Evolutionary conservation across 768 basidiomycete species (phyloP).

Genomic region (Fibroporia radiculosa): DNA sequence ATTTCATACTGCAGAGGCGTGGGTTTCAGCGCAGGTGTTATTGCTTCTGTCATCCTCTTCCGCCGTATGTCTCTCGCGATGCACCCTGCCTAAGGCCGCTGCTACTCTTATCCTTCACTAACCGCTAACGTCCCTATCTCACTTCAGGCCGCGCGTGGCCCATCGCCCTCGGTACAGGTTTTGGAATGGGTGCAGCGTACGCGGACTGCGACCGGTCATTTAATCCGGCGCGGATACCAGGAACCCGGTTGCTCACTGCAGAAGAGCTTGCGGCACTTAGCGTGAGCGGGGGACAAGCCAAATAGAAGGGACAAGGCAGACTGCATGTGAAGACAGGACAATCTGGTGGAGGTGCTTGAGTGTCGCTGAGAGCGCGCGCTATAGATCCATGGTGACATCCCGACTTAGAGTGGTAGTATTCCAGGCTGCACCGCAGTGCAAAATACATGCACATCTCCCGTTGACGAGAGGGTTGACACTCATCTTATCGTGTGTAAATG

Average conservation of each 20-base stretch:
- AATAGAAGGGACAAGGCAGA: slow-evolving; percentile 1
- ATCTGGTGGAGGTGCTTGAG: no score
- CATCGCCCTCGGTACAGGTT: slow-evolving; percentile 77
- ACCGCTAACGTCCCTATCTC: background rate
- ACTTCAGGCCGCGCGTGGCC: slow-evolving; percentile 84
- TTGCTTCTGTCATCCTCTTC: slow-evolving; percentile 87
- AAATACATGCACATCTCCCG: no score
- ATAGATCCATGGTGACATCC: no score
- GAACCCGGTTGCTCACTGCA: slow-evolving; percentile 58
- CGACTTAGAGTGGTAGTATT: no score
- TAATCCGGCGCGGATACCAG: slow-evolving; percentile 84
- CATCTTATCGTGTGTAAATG: no score
- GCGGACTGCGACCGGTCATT: slow-evolving; percentile 91
- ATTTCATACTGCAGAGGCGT: slow-evolving; percentile 80
- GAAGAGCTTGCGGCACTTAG: slow-evolving; percentile 14
- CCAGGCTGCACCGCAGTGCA: no score
- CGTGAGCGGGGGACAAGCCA: background rate
- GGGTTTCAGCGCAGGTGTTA: slow-evolving; percentile 83
- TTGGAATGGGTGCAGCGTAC: slow-evolving; percentile 81
- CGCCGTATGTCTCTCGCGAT: slow-evolving; percentile 54
- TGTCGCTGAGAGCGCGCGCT: no score
- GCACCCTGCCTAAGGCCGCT: background rate
- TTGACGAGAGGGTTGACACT: no score
- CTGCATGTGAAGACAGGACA: no score
- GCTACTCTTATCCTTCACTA: no score